A percentile compares a stretch with the other conserved stretches of the same genome.
Evolutionary conservation across 2,329 filamentous ascomycete species (phyloP).

Genomic region (Anthostomella pinea): DNA sequence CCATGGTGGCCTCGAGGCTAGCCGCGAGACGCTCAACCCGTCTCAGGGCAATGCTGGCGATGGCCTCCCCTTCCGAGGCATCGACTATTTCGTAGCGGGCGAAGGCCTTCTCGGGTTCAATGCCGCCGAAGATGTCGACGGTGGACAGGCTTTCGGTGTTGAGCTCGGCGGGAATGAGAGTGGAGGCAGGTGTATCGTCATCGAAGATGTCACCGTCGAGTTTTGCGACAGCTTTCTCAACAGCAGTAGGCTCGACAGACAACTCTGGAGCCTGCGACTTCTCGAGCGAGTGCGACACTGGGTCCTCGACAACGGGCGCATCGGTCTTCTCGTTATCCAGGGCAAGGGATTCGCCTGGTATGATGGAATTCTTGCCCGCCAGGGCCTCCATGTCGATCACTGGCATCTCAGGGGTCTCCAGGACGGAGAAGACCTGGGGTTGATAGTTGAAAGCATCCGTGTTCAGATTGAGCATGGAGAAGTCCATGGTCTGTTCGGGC

Average conservation of each 20-base stretch:
- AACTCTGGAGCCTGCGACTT: conserved; percentile 32
- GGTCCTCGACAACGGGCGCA: conserved; percentile 50
- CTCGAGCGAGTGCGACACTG: conserved; percentile 30
- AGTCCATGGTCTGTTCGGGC: conserved; percentile 74
- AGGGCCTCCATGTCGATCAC: conserved; percentile 59
- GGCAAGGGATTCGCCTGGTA: conserved; percentile 45
- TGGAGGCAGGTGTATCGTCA: conserved; percentile 38
- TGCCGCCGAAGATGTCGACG: conserved; percentile 48
- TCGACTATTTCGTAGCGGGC: conserved; percentile 64
- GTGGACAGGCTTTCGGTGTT: conserved; percentile 41
- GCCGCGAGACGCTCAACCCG: conserved; percentile 50
- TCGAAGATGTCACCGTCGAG: conserved; percentile 59
- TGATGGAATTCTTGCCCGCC: conserved; percentile 67
- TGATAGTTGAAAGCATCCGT: conserved; percentile 56
- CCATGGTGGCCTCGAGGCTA: conserved; percentile 34
- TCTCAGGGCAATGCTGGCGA: conserved; percentile 44
- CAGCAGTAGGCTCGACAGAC: conserved; percentile 19
- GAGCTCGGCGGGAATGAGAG: conserved; percentile 35
- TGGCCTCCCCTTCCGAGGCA: conserved; percentile 46
- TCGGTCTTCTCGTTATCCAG: conserved; percentile 56
- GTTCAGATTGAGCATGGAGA: conserved; percentile 66
- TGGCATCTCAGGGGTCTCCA: conserved; percentile 67
- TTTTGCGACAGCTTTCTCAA: conserved; percentile 26
- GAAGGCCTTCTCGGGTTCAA: conserved; percentile 62
- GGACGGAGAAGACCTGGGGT: conserved; percentile 70